Evolutionary conservation across 169 alveolate species (phyloP), one percentile per base, ranked within the genome.

Genomic region (Plasmodium vivax): DNA sequence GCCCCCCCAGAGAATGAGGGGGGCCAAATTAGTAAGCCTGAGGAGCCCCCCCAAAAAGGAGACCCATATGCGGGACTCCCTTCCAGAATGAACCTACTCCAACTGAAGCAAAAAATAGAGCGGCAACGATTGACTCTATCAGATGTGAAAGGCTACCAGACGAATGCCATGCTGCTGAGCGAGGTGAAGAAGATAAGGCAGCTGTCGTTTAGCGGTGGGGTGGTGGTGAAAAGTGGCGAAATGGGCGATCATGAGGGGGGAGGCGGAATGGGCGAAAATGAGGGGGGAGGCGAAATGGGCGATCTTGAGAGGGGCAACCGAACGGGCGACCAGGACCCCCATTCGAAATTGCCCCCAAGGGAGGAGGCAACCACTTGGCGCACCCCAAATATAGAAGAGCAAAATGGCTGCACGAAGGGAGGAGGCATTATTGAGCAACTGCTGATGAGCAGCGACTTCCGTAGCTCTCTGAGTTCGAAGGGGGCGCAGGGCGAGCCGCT

Each of bases 61-160:
- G 38, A 27, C 23, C 19, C 38, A 9, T 68, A 68, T 68, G 77
- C 14, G 32, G 38, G 38, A 68, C 23, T 19, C 43, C 77, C 77
- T 7, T 19, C 82, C 4, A 38, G 30, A 30, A 85, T 85, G 14
- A 85, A 85, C 38, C 74, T 73, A 85, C 58, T 82, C 32, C 38
- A 45, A 36, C 62, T 85, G 79, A 85, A 73, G 6, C 9, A 9
- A 27, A 85, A 85, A 85, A 85, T 85, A 23, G 85, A 85, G 34
- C 47, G 79, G 8, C 84, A 85, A 12, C 30, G 74, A 85, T 58
- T 85, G 34, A 8, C 93, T 8, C 23, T 45, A 8, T 85, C 93
- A 73, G 92, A 83, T 19, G 30, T 47, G 19, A 83, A 83, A 32
- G 56, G 38, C 6, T 83, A 83, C 23, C 41, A 23, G 34, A 62